Conservation (phyloP, 2,329 filamentous ascomycete genomes). For the Ophiognomonia clavigignenti-juglandacearum region DNA sequence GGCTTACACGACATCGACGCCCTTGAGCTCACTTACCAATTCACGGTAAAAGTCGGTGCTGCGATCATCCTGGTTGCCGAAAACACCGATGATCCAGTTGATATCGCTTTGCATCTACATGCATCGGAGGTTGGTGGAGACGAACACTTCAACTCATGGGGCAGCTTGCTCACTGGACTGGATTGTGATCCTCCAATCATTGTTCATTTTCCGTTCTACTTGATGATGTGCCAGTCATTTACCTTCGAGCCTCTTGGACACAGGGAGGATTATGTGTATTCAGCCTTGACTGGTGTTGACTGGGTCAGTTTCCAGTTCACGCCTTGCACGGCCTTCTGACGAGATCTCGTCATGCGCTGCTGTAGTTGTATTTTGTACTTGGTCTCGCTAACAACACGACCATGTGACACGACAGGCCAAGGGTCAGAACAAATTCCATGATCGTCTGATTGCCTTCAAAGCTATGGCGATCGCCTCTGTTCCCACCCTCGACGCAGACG, state of each 20-base stretch:
- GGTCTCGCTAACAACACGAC: not conserved
- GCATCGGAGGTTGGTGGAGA: not conserved
- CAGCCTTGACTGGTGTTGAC: not conserved
- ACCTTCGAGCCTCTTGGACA: not conserved
- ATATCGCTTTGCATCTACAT: not conserved
- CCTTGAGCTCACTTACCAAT: slow-evolving; percentile 3
- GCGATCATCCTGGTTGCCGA: slow-evolving; percentile 2
- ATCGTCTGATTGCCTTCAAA: not conserved
- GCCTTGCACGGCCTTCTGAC: not conserved
- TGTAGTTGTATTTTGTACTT: not conserved
- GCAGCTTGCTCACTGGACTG: not conserved
- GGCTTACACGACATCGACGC: slow-evolving; percentile 3
- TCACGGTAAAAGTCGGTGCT: not conserved
- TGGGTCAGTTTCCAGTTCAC: not conserved
- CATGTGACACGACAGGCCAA: not conserved
- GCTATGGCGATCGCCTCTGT: not conserved
- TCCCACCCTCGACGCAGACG: not conserved
- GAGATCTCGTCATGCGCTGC: too few relatives aligned
- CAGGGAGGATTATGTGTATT: not conserved
- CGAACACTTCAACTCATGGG: not conserved
- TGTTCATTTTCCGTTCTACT: not conserved
- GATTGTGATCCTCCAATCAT: slow-evolving; percentile 1
- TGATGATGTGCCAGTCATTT: not conserved
- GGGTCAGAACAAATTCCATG: not conserved
- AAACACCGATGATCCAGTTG: not conserved